Evolutionary conservation across 1,284 basidiomycete genomes (phyloP).

Genomic region (Ceratobasidium sp.): DNA sequence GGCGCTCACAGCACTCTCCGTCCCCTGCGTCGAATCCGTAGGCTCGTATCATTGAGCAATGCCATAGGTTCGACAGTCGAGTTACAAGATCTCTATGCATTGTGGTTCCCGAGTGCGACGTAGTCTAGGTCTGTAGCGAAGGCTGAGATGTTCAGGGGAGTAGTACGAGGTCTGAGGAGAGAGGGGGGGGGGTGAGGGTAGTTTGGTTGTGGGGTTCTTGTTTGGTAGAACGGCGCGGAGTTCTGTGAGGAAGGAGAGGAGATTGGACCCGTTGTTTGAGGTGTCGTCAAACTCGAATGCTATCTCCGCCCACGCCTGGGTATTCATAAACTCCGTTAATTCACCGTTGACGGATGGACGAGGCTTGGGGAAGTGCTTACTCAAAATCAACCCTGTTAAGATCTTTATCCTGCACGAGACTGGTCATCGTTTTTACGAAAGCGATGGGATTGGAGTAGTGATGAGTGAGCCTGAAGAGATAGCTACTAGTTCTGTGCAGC

Average conservation of each 20-base stretch:
- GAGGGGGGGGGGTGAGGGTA: slow-evolving; percentile 62
- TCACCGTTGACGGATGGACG: too few species aligned
- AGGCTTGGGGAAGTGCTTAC: slow-evolving; percentile 37
- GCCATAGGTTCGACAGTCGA: slow-evolving; percentile 65
- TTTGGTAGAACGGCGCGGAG: slow-evolving; percentile 59
- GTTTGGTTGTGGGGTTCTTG: slow-evolving; percentile 61
- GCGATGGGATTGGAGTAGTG: slow-evolving; percentile 56
- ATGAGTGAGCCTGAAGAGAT: slow-evolving; percentile 62
- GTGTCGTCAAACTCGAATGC: slow-evolving; percentile 59
- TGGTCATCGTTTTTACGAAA: slow-evolving; percentile 60
- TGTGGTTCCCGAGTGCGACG: slow-evolving; percentile 69
- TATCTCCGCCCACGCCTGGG: slow-evolving; percentile 59
- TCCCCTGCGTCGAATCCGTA: slow-evolving; percentile 53
- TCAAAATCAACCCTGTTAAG: slow-evolving; percentile 64
- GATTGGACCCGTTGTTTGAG: slow-evolving; percentile 60
- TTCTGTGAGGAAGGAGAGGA: slow-evolving; percentile 60
- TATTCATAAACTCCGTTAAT: slow-evolving; percentile 68
- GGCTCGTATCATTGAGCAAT: slow-evolving; percentile 62
- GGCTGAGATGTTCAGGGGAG: slow-evolving; percentile 60
- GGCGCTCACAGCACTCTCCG: slow-evolving; percentile 53
- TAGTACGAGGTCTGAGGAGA: slow-evolving; percentile 54
- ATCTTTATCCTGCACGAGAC: slow-evolving; percentile 59
- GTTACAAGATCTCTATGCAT: slow-evolving; percentile 60
- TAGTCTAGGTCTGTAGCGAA: slow-evolving; percentile 64
- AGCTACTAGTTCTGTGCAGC: slow-evolving; percentile 44